phyloP scores from a whole-genome alignment of 2,329 filamentous ascomycete genomes.

The Fusarium sp. region DNA sequence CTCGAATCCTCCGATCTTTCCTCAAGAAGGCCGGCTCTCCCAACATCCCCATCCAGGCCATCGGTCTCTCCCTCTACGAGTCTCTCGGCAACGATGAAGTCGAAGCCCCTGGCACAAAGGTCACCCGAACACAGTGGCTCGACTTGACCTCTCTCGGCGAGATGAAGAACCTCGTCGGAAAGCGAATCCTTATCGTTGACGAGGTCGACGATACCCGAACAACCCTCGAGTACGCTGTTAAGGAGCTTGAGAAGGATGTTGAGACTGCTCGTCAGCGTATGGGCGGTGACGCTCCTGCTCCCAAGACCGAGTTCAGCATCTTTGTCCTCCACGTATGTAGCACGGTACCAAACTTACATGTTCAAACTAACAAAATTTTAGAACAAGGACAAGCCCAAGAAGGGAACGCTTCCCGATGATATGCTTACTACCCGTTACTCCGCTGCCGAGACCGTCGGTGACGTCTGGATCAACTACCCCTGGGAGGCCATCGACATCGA shows the following conservation, averaged over 20 bases:
- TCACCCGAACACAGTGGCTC: conserved; percentile 98
- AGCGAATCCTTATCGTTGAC: conserved; percentile 44
- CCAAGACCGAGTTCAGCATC: conserved; percentile 87
- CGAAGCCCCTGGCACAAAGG: conserved; percentile 86
- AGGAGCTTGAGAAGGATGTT: conserved; percentile 94
- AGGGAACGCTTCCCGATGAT: conserved; percentile 81
- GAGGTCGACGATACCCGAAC: conserved; percentile 95
- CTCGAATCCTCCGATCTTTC: conserved; percentile 96
- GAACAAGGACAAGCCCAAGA: conserved; percentile 99
- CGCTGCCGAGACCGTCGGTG: conserved; percentile 87
- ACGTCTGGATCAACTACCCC: conserved; percentile 98
- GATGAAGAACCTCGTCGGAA: conserved; percentile 61
- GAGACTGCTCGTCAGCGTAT: conserved; percentile 79
- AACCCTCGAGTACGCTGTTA: conserved; percentile 92
- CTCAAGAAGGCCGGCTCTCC: conserved; percentile 85
- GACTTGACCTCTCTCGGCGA: conserved; percentile 84
- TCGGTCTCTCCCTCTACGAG: conserved; percentile 97
- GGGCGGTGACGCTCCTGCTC: conserved; percentile 62
- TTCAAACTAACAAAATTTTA: conserved; percentile 46
- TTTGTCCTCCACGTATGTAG: conserved; percentile 89
- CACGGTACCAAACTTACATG: rapidly evolving
- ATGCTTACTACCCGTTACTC: conserved; percentile 83
- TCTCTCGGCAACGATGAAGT: conserved; percentile 68
- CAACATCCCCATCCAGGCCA: conserved; percentile 99
- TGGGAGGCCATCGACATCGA: conserved; percentile 97